Base-by-base conservation (phyloP, 495 filamentous ascomycete genomes). In the Xylaria sp. region DNA sequence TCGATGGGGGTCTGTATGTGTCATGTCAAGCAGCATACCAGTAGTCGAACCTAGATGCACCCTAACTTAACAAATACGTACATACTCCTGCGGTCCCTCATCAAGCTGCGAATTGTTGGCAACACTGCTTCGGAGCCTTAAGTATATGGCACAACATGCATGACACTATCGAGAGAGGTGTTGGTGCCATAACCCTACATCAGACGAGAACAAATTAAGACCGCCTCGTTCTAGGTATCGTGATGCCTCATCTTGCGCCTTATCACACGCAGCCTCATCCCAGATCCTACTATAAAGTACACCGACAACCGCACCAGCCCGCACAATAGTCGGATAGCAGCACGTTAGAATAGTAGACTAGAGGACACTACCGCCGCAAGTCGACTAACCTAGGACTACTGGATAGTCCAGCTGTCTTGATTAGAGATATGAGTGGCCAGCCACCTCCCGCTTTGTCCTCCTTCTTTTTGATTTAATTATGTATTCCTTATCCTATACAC, bases 181-280 rank as follows among this genome's bases (percentile, higher is more conserved):
- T 5, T 12, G 6, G 21, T 61, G 40, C 26, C 14, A 33, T 58
- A 58, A 17, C 35, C 21, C 9, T 61, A 41, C 26, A 62, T 62
- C 21, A 29, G 37, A 9, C 4, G 37, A 61, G 14, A n/a, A 61
- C 21, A 41, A 35, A 21, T 59, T 11, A 33, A 35, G 55, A 37
- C 29, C n/a, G 21, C 33, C 29, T 59, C 55, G 17, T n/a, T 17
- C 31, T 12, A 14, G 57, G 17, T 21, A 59, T 59, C 21, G 29
- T 33, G 33, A 43, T 29, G 59, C 21, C 33, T 59, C 9, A 37
- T 21, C 31, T 37, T 35, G 19, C 3, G 33, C 29, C 37, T 41
- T 37, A 35, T 59, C 57, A 62, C 37, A 7, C 59, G 57, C 59
- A 62, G 59, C 37, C 59, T 43, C 26, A 21, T 37, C 24, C 57